Evolutionary conservation across 2,329 filamentous ascomycete species (phyloP).

Genomic region (Diplodia mutila): DNA sequence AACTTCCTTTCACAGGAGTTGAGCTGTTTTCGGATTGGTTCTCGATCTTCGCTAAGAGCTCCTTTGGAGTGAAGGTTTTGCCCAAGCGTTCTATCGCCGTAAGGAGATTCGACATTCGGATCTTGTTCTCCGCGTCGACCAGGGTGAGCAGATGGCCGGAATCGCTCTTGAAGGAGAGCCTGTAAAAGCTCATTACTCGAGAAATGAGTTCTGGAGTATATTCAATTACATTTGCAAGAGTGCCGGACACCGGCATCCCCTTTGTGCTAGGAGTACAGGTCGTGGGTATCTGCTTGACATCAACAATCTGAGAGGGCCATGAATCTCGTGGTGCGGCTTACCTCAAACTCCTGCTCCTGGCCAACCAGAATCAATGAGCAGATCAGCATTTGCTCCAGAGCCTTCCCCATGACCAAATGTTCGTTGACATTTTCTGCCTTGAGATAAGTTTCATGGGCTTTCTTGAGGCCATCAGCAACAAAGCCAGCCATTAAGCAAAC

Average conservation of each 20-base stretch:
- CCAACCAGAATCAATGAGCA: conserved; percentile 83
- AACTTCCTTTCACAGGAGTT: conserved; percentile 34
- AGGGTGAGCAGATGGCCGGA: conserved; percentile 20
- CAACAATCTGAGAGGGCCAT: neutral
- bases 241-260: conserved; percentile 19
- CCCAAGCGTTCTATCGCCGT: conserved; percentile 15
- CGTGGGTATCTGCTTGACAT: conserved; percentile 8
- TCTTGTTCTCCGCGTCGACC: conserved; percentile 21
- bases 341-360: conserved; percentile 79
- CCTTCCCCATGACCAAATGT: conserved; percentile 97
- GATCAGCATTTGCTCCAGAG: conserved; percentile 82
- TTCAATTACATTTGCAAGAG: conserved; percentile 5
- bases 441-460: conserved; percentile 78
- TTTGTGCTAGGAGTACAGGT: conserved; percentile 16
- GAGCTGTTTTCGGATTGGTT: conserved; percentile 43
- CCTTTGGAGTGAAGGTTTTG: neutral
- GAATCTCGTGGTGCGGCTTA: conserved; percentile 40
- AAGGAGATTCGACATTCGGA: conserved; percentile 17
- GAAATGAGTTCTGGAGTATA: conserved; percentile 20
- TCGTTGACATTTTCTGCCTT: conserved; percentile 81
- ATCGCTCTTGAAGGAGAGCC: conserved; percentile 23
- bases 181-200: conserved; percentile 22
- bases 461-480: conserved; percentile 85
- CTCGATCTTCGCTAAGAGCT: conserved; percentile 37
- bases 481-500: conserved; percentile 73